Evolutionary conservation across 768 basidiomycete genomes (phyloP), one percentile per base, ranked within the genome.

Genomic region (Heimioporus sp.): DNA sequence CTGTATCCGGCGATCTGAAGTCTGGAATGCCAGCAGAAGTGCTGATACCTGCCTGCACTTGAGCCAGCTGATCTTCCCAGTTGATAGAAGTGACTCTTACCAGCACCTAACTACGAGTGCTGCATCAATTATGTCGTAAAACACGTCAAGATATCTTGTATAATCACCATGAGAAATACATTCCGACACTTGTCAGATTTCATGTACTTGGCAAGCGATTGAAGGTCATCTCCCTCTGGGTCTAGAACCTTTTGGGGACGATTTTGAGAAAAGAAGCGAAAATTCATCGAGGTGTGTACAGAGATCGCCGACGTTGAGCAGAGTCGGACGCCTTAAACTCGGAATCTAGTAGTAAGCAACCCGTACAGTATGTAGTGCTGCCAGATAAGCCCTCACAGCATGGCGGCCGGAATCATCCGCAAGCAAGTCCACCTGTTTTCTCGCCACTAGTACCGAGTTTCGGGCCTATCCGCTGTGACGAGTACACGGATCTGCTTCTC

Each of bases 11-110:
- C 10, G 88, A 90, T 54, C 94, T 75, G 66, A 95, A 97, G 69
- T 97, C 92, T 12, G 93, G 93, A 24, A 92, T 92, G 7, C 89
- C 89, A 48, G 89, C 89, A 28, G 86, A 77, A 7, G 89, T 91
- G 55, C 85, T 87, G 43, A 90, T 78, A 16, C 89, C 88, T 85
- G 55, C 16, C 15, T 16, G 16, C 35, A 30, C 46, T 5, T 64
- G 21, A 54, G 42, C 51, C 31, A 46, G 17, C 34, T 32, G 12
- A 16, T 21, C 41, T 17, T 28, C 4, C 1, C 24, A 28, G 24
- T 10, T 30, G 12, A 9, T 16, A 19, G 35, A 34, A 38, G 24
- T 48, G 41, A 43, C 35, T 57, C 77, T 58, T 59, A 86, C 86
- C 86, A 53, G 87, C 86, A 38, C 87, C 87, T 19, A 87, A 65